These are phyloP conservation scores for Candida nemodendra DNA, from an alignment of 805 yeast species.

Conservation along the genomic window DNA sequence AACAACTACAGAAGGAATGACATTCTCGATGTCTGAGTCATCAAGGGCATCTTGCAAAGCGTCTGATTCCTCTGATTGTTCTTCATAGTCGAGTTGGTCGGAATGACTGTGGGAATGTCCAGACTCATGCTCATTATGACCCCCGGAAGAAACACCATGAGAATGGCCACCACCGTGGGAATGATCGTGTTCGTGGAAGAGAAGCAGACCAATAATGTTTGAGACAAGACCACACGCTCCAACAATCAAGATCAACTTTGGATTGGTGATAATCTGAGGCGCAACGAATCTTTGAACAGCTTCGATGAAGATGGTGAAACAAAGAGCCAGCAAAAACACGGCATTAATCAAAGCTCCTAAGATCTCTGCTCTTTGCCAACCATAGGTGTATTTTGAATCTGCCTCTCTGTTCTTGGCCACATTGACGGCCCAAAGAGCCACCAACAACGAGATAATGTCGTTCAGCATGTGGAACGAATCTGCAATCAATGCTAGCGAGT, in stretches of 20 bases:
- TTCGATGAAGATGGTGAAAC: constrained; percentile 88
- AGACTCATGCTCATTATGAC: constrained; percentile 16
- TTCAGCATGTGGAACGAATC: constrained; percentile 98
- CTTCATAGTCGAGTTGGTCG: constrained; percentile 14
- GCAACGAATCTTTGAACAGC: constrained; percentile 85
- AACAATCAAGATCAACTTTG: constrained; percentile 77
- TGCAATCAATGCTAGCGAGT: constrained; percentile 91
- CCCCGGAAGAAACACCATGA: constrained; percentile 21
- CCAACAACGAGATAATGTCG: constrained; percentile 83
- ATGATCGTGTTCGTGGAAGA: constrained; percentile 87
- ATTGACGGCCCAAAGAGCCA: constrained; percentile 95
- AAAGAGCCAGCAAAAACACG: constrained; percentile 85
- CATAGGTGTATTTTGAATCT: constrained; percentile 88
- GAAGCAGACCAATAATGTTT: constrained; percentile 75
- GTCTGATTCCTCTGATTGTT: constrained; percentile 21
- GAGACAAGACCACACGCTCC: constrained; percentile 83
- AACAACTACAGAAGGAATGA: constrained; percentile 31
- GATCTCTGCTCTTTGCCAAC: constrained; percentile 97
- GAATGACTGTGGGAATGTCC: constrained; percentile 17
- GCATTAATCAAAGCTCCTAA: constrained; percentile 94
- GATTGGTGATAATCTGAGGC: constrained; percentile 77
- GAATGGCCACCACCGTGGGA: constrained; percentile 45
- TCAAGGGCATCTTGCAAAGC: constrained; percentile 10
- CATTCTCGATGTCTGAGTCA: constrained; percentile 26
- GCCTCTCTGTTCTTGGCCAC: constrained; percentile 82